A percentile compares a stretch with the other conserved stretches of the same genome.
These are phyloP conservation scores for Lactarius indigo DNA, from an alignment of 768 basidiomycete species.

Conservation along the genomic window DNA sequence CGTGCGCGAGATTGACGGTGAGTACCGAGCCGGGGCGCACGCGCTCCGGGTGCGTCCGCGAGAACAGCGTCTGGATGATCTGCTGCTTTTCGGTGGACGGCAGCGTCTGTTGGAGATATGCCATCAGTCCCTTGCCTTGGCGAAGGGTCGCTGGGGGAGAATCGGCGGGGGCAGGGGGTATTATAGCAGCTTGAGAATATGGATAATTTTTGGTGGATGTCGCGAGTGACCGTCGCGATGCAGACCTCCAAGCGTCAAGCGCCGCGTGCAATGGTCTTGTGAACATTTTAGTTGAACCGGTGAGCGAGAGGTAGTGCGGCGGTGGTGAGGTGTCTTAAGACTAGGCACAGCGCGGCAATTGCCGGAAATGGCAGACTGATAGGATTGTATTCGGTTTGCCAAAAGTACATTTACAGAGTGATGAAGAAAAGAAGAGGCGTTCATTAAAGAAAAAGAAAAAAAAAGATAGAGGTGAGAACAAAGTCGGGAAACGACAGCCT, in stretches of 20 bases:
- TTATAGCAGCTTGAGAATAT: slow-evolving; percentile 67
- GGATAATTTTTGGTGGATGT: slow-evolving; percentile 44
- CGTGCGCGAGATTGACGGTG: slow-evolving; percentile 70
- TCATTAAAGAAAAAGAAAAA: slow-evolving; percentile 11
- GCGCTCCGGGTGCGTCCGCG: slow-evolving; percentile 60
- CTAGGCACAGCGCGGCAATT: background rate
- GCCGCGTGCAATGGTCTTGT: slow-evolving; percentile 3
- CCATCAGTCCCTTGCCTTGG: slow-evolving; percentile 76
- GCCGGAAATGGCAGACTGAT: background rate
- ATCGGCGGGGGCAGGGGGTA: slow-evolving; percentile 44
- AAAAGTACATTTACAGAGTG: slow-evolving; percentile 1
- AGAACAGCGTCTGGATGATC: slow-evolving; percentile 69
- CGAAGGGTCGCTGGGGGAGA: slow-evolving; percentile 46
- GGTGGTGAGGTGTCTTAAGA: background rate
- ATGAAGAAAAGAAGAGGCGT: slow-evolving; percentile 1
- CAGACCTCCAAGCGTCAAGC: background rate
- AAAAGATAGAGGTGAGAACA: slow-evolving; percentile 5
- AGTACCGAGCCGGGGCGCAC: slow-evolving; percentile 84
- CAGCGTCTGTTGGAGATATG: slow-evolving; percentile 61
- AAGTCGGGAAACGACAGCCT: slow-evolving; percentile 4
- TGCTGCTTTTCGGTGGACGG: slow-evolving; percentile 65
- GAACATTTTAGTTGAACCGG: slow-evolving; percentile 14
- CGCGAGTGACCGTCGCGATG: slow-evolving; percentile 6
- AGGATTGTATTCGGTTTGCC: background rate
- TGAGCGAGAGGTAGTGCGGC: background rate